A percentile compares a stretch with the other conserved stretches of the same genome.
These are phyloP conservation scores for Coemansia sp. DNA, from an alignment of 192 early-diverging fungal genomes.

Conservation along the genomic window DNA sequence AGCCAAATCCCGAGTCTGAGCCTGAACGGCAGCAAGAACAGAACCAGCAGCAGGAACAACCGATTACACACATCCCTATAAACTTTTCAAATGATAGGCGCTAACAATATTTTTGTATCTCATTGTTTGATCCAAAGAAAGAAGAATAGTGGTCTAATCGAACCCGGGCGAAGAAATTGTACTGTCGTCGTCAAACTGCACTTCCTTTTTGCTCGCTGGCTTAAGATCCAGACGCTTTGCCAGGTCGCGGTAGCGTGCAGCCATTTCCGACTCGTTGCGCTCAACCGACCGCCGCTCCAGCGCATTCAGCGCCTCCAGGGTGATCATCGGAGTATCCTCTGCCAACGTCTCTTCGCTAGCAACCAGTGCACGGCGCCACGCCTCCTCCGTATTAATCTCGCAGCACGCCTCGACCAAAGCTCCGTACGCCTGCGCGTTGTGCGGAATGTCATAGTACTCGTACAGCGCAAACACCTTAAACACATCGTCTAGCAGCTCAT, in stretches of 20 bases:
- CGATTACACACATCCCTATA: slow-evolving; percentile 15
- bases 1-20: not conserved
- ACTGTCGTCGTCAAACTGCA: slow-evolving; percentile 19
- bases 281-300: slow-evolving; percentile 29
- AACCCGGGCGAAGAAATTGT: slow-evolving; percentile 4
- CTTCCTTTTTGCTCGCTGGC: slow-evolving; percentile 7
- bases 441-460: slow-evolving; percentile 27
- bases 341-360: slow-evolving; percentile 40
- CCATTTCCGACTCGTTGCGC: slow-evolving; percentile 37
- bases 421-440: slow-evolving; percentile 38
- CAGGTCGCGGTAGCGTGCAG: slow-evolving; percentile 32
- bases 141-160: not conserved
- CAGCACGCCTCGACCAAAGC: slow-evolving; percentile 50
- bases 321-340: slow-evolving; percentile 18
- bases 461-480: slow-evolving; percentile 51
- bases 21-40: not conserved
- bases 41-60: not conserved
- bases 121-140: no score
- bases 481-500: slow-evolving; percentile 30
- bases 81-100: slow-evolving; percentile 7
- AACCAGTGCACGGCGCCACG: slow-evolving; percentile 43
- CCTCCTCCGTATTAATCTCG: slow-evolving; percentile 29
- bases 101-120: not conserved
- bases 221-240: slow-evolving; percentile 10
- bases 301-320: slow-evolving; percentile 28